Percentiles rank a stretch among this genome's conserved stretches.
phyloP scores from a whole-genome alignment of 176 grass and related monocot genomes.

The Carex scoparia region DNA sequence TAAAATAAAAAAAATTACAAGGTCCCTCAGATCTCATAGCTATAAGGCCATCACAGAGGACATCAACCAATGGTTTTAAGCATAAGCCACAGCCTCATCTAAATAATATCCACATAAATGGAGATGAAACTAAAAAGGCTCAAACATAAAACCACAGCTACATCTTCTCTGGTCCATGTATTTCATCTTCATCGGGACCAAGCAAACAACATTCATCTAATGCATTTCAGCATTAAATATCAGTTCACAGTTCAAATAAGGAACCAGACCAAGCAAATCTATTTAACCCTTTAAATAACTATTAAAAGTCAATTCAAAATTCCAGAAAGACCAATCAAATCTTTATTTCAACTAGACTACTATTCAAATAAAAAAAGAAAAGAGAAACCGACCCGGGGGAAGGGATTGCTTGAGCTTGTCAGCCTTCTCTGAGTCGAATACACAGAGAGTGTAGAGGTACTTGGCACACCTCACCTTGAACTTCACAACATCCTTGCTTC shows the following conservation, averaged over 20 bases:
- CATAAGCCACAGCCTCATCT: constrained; percentile 28
- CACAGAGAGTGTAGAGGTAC: constrained; percentile 72
- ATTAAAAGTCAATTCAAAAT: background rate
- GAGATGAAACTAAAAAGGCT: constrained; percentile 22
- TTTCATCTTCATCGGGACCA: constrained; percentile 49
- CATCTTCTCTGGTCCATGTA: constrained; percentile 44
- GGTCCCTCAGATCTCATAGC: constrained; percentile 81
- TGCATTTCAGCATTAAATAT: background rate
- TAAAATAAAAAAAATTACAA: background rate
- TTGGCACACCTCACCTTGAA: constrained; percentile 76
- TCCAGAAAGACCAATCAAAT: background rate
- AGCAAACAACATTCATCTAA: background rate
- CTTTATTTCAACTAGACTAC: background rate
- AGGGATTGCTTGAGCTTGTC: constrained; percentile 78
- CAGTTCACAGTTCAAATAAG: background rate
- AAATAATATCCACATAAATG: constrained; percentile 20
- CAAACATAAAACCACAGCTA: constrained; percentile 38
- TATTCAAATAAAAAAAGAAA: background rate
- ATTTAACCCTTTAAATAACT: background rate
- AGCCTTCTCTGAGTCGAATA: constrained; percentile 58
- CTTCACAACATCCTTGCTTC: constrained; percentile 65
- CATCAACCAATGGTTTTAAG: constrained; percentile 28
- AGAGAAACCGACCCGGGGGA: constrained; percentile 40
- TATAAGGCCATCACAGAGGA: constrained; percentile 51
- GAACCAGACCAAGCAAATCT: too few species aligned